Base-by-base conservation (phyloP, 805 yeast genomes). In the Saturnispora kantuleensis region DNA sequence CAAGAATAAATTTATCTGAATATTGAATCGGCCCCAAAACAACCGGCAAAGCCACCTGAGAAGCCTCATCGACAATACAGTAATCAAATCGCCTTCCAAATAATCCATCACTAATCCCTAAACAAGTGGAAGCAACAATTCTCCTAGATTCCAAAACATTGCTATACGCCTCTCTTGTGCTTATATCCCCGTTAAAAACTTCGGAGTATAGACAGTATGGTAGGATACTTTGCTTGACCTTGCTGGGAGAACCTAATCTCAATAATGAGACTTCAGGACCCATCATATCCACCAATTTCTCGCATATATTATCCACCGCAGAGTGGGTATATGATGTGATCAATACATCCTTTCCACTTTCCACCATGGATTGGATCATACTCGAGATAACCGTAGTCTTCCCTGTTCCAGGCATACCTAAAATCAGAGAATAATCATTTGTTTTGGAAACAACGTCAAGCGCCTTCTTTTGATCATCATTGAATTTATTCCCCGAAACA, bases 401-500 rank as follows among this genome's bases (percentile, higher is more conserved):
- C 9, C 96, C 98, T 0, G 97, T 93, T 3, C 98, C 98, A 0
- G 98, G 98, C 98, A 93, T 93, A 0, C 98, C 98, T 48, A 90
- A 65, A 15, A 93, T 74, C 53, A 93, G 67, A 4, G 89, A 70
- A 57, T 85, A 93, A 57, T 89, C 95, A 43, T 78, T 59, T 0
- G 93, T 73, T 12, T 70, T 60, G 39, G 87, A 57, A 0, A 80
- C 85, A 47, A 70, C 74, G 12, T 77, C 72, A 33, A 93, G 69
- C 0, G 97, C 97, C 2, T 45, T 52, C 4, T 66, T 48, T 57
- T 93, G 98, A 55, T 87, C 95, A 0, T 59, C 55, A 55, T 93
- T 93, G 53, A 85, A 77, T 1, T 31, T 28, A 2, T 18, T 35
- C 8, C 29, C 21, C 8, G 21, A 8, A 10, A 15, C 15, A 1